phyloP scores from a whole-genome alignment of 345 rosid genomes.

The Corymbia maculata region DNA sequence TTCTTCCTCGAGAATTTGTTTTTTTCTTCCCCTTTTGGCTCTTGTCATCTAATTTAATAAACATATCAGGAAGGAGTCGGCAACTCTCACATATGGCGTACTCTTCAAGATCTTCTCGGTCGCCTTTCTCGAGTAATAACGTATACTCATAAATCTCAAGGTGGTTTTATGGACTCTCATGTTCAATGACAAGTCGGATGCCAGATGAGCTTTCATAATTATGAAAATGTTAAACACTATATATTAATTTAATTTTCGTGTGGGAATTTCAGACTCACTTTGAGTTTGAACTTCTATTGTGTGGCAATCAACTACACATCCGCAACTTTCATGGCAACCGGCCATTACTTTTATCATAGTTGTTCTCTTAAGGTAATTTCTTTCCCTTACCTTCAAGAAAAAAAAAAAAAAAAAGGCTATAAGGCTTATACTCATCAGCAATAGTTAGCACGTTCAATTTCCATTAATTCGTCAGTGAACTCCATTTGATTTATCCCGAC shows the following conservation, averaged over 20 bases:
- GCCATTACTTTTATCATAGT: slow-evolving; percentile 69
- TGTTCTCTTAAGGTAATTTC: slow-evolving; percentile 35
- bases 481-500: neutral
- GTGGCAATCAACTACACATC: slow-evolving; percentile 61
- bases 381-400: too few species aligned
- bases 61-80: slow-evolving; percentile 20
- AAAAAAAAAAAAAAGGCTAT: too few species aligned
- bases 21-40: too few species aligned
- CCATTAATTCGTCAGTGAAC: neutral
- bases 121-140: slow-evolving; percentile 27
- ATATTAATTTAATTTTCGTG: neutral
- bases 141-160: neutral
- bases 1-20: too few species aligned
- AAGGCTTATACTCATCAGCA: too few species aligned
- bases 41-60: neutral
- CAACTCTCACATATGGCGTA: slow-evolving; percentile 26
- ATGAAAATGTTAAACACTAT: neutral
- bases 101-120: slow-evolving; percentile 39
- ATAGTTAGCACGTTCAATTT: slow-evolving; percentile 4
- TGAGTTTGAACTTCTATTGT: slow-evolving; percentile 58
- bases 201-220: neutral
- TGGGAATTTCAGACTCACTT: slow-evolving; percentile 38
- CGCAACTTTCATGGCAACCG: slow-evolving; percentile 83
- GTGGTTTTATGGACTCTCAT: neutral
- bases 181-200: neutral